Conservation (phyloP, 140 eudicot genomes). For the Senecio squalidus region DNA sequence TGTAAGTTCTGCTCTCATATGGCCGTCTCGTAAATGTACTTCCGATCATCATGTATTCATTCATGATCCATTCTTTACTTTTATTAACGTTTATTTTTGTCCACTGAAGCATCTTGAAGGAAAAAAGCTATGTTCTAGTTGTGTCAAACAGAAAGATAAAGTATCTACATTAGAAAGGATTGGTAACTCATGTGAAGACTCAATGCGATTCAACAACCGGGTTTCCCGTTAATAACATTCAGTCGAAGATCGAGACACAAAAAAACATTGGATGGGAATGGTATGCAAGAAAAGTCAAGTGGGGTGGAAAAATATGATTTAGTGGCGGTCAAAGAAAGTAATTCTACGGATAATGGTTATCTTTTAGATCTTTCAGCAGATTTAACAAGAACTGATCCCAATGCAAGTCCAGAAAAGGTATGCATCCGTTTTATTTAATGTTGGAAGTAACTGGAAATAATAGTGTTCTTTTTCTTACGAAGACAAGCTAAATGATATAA, state of each 20-base stretch:
- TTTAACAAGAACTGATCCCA: constrained; percentile 16
- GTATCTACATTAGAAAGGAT: constrained; percentile 15
- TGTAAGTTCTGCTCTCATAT: constrained; percentile 12
- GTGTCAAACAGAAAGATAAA: constrained; percentile 27
- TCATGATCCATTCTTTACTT: neutral
- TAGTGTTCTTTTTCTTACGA: neutral
- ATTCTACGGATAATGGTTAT: constrained; percentile 10
- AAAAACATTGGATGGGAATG: constrained; percentile 19
- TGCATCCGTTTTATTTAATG: constrained; percentile 1
- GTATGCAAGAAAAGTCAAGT: constrained; percentile 10
- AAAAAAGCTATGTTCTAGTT: constrained; percentile 21
- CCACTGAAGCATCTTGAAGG: constrained; percentile 25
- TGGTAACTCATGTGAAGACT: constrained; percentile 15
- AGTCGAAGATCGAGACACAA: constrained; percentile 52
- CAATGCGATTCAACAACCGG: constrained; percentile 13
- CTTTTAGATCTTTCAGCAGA: constrained; percentile 16
- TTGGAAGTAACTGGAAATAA: neutral
- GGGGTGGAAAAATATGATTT: constrained; percentile 16
- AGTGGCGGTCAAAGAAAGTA: constrained; percentile 14
- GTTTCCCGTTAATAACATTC: constrained; percentile 48
- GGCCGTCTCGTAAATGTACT: neutral
- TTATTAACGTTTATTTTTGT: constrained; percentile 14
- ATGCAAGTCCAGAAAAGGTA: constrained; percentile 26
- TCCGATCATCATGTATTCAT: constrained; percentile 7
- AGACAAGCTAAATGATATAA: neutral